These are phyloP conservation scores for Mycena haematopus DNA, from an alignment of 768 basidiomycete species.

Conservation along the genomic window DNA sequence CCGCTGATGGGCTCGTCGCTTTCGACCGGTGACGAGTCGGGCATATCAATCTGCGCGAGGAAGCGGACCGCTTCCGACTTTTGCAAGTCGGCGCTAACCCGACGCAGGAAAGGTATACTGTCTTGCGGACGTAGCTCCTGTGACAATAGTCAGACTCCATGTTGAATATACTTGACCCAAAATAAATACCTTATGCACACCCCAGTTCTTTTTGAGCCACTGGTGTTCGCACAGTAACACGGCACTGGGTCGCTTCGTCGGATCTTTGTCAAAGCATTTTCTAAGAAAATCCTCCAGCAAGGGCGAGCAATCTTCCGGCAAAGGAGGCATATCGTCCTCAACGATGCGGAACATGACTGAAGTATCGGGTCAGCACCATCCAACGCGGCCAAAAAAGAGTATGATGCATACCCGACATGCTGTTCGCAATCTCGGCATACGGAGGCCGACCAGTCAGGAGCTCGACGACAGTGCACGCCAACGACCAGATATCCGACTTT, in stretches of 20 bases:
- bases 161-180: constrained; percentile 1
- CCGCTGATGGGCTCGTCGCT: constrained; percentile 46
- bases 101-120: constrained; percentile 92
- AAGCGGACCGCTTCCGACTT: constrained; percentile 70
- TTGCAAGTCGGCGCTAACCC: constrained; percentile 86
- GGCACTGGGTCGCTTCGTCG: constrained; percentile 81
- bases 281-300: constrained; percentile 79
- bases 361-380: constrained; percentile 16
- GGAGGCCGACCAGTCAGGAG: constrained; percentile 92
- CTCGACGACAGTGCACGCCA: constrained; percentile 95
- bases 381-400: constrained; percentile 17
- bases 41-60: constrained; percentile 53
- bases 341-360: constrained; percentile 98
- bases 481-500: constrained; percentile 94
- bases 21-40: constrained; percentile 48
- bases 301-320: constrained; percentile 82
- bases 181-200: constrained; percentile 69
- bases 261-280: constrained; percentile 93
- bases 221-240: constrained; percentile 87
- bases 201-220: constrained; percentile 87
- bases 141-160: constrained; percentile 9
- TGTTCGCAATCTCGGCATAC: constrained; percentile 87
- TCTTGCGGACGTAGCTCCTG: constrained; percentile 90
- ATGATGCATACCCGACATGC: constrained; percentile 77
- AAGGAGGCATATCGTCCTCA: constrained; percentile 87